Conservation (phyloP, 2,329 filamentous ascomycete genomes). For the Xylariaceae sp. region DNA sequence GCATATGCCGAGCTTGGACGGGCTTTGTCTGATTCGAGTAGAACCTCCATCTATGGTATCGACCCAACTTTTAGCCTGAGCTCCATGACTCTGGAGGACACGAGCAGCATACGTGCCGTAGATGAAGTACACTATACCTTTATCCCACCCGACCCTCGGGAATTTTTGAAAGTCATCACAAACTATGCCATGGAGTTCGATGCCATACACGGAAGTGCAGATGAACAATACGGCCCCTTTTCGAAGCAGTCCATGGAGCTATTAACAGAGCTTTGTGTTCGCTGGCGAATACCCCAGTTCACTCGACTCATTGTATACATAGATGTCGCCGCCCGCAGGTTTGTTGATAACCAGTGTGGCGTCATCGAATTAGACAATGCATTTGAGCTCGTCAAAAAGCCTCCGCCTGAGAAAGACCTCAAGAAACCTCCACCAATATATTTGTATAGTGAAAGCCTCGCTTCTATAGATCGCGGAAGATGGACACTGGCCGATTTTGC, state of each 20-base stretch:
- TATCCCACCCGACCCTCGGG: conserved; percentile 78
- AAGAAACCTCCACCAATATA: conserved; percentile 60
- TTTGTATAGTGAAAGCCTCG: conserved; percentile 46
- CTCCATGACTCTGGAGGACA: conserved; percentile 58
- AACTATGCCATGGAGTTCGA: conserved; percentile 69
- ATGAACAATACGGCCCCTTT: conserved; percentile 49
- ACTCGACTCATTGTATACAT: conserved; percentile 76
- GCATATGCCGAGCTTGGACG: conserved; percentile 51
- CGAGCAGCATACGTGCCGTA: conserved; percentile 48
- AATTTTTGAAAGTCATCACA: conserved; percentile 78
- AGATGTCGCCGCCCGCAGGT: conserved; percentile 82
- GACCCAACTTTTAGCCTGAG: conserved; percentile 68
- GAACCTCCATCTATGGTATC: conserved; percentile 40
- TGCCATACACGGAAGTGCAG: conserved; percentile 51
- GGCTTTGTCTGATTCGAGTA: conserved; percentile 46
- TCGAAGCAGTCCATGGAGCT: conserved; percentile 79
- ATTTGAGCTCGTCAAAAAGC: conserved; percentile 77
- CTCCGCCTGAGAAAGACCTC: conserved; percentile 51
- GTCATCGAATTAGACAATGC: conserved; percentile 78
- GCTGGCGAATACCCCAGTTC: conserved; percentile 85
- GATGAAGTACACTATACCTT: conserved; percentile 76
- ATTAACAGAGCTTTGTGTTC: conserved; percentile 75
- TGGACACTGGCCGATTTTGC: conserved; percentile 69
- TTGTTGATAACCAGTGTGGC: conserved; percentile 74
- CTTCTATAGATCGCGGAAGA: conserved; percentile 53